Conservation (phyloP, 345 rosid species). For the Jatropha curcas region DNA sequence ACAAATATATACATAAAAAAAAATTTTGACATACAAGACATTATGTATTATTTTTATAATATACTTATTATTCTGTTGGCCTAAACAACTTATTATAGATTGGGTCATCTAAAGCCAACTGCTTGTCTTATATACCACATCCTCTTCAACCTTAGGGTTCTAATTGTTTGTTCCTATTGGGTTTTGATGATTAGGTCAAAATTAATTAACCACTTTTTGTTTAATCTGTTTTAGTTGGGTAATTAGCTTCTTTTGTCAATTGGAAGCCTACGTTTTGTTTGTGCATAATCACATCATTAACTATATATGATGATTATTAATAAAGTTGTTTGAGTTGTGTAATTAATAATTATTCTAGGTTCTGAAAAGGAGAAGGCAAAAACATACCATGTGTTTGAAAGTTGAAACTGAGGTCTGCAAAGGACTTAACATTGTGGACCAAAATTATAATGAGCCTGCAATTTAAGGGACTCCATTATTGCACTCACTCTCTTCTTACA, state of each 20-base stretch:
- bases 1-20: too few species aligned
- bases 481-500: neutral
- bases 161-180: neutral
- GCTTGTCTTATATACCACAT: neutral
- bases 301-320: too few species aligned
- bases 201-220: too few species aligned
- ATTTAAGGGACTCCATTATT: neutral
- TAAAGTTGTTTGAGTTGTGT: too few species aligned
- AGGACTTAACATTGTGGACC: conserved; percentile 2
- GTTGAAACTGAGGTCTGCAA: too few species aligned
- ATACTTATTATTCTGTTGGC: neutral
- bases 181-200: neutral
- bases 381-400: conserved; percentile 1
- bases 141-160: neutral
- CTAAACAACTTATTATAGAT: neutral
- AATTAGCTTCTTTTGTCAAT: neutral
- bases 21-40: too few species aligned
- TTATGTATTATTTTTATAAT: too few species aligned
- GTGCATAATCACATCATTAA: too few species aligned
- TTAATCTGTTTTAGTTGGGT: neutral
- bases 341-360: too few species aligned
- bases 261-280: too few species aligned
- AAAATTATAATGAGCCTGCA: neutral
- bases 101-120: conserved; percentile 17
- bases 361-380: neutral